These are phyloP conservation scores for Rutstroemia sp. DNA, from an alignment of 2,329 filamentous ascomycete species.

Conservation along the genomic window DNA sequence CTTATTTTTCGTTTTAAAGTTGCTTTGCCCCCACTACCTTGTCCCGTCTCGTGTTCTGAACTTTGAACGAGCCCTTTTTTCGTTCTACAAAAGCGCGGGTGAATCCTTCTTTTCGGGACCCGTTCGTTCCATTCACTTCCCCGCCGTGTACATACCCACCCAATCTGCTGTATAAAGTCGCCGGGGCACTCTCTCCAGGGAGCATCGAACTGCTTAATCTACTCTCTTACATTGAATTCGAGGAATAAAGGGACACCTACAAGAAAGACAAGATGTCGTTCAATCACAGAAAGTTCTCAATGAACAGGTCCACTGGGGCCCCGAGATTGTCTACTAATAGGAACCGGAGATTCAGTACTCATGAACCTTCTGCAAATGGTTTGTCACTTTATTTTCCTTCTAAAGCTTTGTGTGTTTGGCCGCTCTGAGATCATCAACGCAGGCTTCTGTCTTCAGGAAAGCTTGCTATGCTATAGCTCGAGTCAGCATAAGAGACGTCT, in stretches of 20 bases:
- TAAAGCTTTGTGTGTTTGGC: not conserved
- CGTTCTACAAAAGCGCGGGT: not conserved
- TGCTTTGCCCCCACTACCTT: not conserved
- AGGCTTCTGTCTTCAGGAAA: not conserved
- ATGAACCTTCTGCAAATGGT: conserved; percentile 51
- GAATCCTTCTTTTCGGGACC: not conserved
- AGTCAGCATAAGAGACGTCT: too few relatives aligned
- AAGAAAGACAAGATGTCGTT: conserved; percentile 31
- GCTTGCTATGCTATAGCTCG: too few relatives aligned
- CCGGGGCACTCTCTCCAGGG: not conserved
- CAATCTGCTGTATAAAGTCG: not conserved
- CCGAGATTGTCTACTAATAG: conserved; percentile 39
- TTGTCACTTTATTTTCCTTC: conserved; percentile 23
- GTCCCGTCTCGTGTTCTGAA: not conserved
- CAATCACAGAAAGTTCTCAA: conserved; percentile 55
- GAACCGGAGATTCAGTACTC: conserved; percentile 49
- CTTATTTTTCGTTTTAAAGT: not conserved
- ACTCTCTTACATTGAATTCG: not conserved
- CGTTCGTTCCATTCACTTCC: conserved; percentile 1
- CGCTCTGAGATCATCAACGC: too few relatives aligned
- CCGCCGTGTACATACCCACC: not conserved
- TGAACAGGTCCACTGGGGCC: conserved; percentile 57
- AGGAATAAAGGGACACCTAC: not conserved
- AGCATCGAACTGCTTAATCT: not conserved
- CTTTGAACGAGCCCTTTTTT: not conserved